Evolutionary conservation across 495 filamentous ascomycete genomes (phyloP), one percentile per base, ranked within the genome.

Genomic region (Trichoderma parareesei): DNA sequence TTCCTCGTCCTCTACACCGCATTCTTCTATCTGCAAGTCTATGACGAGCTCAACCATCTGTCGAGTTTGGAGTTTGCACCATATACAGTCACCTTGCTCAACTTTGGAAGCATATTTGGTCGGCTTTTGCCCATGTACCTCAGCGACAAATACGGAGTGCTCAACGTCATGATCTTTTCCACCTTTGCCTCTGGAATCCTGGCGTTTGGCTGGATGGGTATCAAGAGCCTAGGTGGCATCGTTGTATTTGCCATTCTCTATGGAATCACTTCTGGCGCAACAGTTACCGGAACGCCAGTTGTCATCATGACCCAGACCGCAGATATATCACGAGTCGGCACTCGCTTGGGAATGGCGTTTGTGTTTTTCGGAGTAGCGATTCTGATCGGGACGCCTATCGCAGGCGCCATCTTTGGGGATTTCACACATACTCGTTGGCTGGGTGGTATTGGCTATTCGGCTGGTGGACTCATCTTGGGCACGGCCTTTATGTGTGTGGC

Each of bases 211-310:
- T 87, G 87, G 81, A 83, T 88, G 16, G 72, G 75, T 20, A 77
- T 85, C 0, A 73, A 73, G 2, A 73, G 77, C 35, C 84, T 86
- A 61, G 83, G 77, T 3, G 81, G 88, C 1, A 82, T 83, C 60
- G 86, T 91, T 60, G 72, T 85, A 27, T 89, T 90, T 71, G 80
- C 82, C 8, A 78, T 81, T 0, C 71, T 90, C 0, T 91, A 87
- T 69, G 89, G 89, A 0, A 88, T 91, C 69, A 81, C 81, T 38
- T 87, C 85, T 6, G 89, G 89, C 4, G 85, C 87, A 3, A 86
- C 87, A 64, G 83, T 91, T 49, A 85, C 82, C 0, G 73, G 90
- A 9, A 78, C 79, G 0, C 85, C 87, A 0, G 82, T 84, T 2
- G 82, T 85, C 7, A 78, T 88, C 70, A 82, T 84, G 41, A 77